A percentile compares a stretch with the other conserved stretches of the same genome.
These are phyloP conservation scores for Moniliophthora roreri DNA, from an alignment of 1,284 basidiomycete genomes.

Conservation along the genomic window DNA sequence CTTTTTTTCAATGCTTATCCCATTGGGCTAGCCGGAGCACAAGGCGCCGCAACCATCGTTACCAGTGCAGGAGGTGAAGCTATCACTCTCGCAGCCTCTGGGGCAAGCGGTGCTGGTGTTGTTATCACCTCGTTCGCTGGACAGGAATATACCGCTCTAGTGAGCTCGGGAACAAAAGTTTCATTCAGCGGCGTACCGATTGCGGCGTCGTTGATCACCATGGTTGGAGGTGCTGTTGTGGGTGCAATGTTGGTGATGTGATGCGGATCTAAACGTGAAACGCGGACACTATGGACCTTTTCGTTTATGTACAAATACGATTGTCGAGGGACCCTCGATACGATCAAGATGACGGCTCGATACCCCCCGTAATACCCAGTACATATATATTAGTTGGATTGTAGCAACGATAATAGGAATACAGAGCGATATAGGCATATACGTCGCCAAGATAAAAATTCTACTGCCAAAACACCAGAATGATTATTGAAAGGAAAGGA, in stretches of 20 bases:
- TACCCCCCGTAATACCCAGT: too few species aligned
- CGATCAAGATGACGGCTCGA: too few species aligned
- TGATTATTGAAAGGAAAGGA: too few species aligned
- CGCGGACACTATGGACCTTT: too few species aligned
- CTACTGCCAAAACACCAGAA: too few species aligned
- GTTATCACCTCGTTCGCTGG: slow-evolving; percentile 11
- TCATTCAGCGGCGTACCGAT: background rate
- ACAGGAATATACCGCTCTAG: background rate
- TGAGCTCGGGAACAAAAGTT: background rate
- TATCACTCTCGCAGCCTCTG: slow-evolving; percentile 9
- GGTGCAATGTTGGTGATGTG: background rate
- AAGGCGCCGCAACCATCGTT: slow-evolving; percentile 4
- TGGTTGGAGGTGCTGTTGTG: background rate
- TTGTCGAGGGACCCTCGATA: too few species aligned
- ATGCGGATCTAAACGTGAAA: background rate
- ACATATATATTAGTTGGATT: too few species aligned
- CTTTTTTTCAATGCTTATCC: background rate
- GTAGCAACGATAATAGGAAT: too few species aligned
- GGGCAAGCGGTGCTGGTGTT: background rate
- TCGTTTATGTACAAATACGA: too few species aligned
- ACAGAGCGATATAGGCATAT: too few species aligned
- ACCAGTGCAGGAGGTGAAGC: slow-evolving; percentile 10
- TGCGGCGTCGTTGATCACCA: background rate
- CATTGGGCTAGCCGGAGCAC: slow-evolving; percentile 7
- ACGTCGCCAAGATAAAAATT: too few species aligned